Conservation (phyloP, 768 basidiomycete genomes). For the Gautieria morchelliformis region DNA sequence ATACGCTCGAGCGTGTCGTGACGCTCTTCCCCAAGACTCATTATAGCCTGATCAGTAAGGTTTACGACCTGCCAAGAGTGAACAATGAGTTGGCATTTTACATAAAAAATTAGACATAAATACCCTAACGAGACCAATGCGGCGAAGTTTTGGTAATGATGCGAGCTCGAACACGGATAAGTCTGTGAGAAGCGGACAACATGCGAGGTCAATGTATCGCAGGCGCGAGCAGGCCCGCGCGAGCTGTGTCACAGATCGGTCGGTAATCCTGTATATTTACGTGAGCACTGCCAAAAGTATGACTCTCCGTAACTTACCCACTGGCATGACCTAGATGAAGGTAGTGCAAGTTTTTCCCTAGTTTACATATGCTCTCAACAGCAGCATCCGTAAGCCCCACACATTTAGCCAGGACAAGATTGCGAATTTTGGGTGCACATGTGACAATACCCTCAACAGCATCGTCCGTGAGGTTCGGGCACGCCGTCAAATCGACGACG, state of each 20-base stretch:
- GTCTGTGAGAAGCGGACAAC: slow-evolving; percentile 87
- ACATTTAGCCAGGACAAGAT: slow-evolving; percentile 83
- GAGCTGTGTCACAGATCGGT: slow-evolving; percentile 73
- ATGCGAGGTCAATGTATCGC: slow-evolving; percentile 94
- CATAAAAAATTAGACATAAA: background rate
- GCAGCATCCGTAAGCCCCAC: slow-evolving; percentile 66
- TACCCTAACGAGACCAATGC: slow-evolving; percentile 83
- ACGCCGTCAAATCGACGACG: slow-evolving; percentile 88
- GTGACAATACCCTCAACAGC: slow-evolving; percentile 76
- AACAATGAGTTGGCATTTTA: background rate
- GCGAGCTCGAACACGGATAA: slow-evolving; percentile 91
- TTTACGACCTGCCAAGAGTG: slow-evolving; percentile 46
- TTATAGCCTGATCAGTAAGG: slow-evolving; percentile 89
- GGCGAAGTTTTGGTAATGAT: slow-evolving; percentile 76
- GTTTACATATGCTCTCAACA: slow-evolving; percentile 71
- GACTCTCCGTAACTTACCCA: slow-evolving; percentile 19
- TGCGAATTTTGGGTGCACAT: slow-evolving; percentile 76
- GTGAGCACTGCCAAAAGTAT: background rate
- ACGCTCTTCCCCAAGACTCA: slow-evolving; percentile 68
- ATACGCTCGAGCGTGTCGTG: slow-evolving; percentile 87
- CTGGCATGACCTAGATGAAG: slow-evolving; percentile 87
- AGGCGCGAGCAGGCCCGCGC: slow-evolving; percentile 83
- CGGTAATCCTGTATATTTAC: slow-evolving; percentile 59
- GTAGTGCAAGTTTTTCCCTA: slow-evolving; percentile 91
- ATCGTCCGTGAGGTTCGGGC: slow-evolving; percentile 67